These are phyloP conservation scores for Helicocarpus griseus DNA, from an alignment of 2,329 filamentous ascomycete genomes.

Conservation along the genomic window DNA sequence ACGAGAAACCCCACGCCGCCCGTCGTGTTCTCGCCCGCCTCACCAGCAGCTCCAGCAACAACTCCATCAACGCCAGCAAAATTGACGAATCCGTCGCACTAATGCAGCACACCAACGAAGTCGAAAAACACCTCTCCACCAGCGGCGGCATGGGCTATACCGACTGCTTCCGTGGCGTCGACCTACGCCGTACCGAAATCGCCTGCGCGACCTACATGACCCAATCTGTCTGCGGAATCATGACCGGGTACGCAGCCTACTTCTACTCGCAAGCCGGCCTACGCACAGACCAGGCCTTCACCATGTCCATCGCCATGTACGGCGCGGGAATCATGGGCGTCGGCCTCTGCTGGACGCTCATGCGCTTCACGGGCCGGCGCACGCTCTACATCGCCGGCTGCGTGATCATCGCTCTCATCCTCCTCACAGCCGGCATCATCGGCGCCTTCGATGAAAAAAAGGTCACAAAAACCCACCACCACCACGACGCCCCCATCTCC, in stretches of 20 bases:
- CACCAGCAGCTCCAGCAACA: too few relatives aligned
- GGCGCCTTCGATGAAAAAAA: too few relatives aligned
- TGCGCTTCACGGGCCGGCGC: slow-evolving; percentile 24
- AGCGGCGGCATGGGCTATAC: slow-evolving; percentile 22
- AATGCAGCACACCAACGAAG: slow-evolving; percentile 4
- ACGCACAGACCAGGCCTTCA: slow-evolving; percentile 22
- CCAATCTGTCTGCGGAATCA: neutral
- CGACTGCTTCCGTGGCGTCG: slow-evolving; percentile 33
- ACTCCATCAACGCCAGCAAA: neutral
- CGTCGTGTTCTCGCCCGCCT: slow-evolving; percentile 11
- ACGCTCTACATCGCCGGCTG: slow-evolving; percentile 23
- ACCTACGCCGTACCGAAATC: slow-evolving; percentile 34
- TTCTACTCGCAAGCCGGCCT: slow-evolving; percentile 14
- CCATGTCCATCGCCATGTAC: slow-evolving; percentile 25
- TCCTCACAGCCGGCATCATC: slow-evolving; percentile 30
- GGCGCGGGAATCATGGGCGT: slow-evolving; percentile 26
- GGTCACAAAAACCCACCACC: too few relatives aligned
- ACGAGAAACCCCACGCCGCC: slow-evolving; percentile 9
- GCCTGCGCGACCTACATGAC: slow-evolving; percentile 17
- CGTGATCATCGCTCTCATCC: slow-evolving; percentile 18
- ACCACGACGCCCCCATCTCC: too few relatives aligned
- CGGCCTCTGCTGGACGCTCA: slow-evolving; percentile 23
- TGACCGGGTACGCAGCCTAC: neutral
- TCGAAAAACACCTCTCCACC: slow-evolving; percentile 31
- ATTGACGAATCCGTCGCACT: neutral